Percentiles rank a stretch among this genome's conserved stretches.
These are phyloP conservation scores for Neurospora discreta DNA, from an alignment of 495 filamentous ascomycete species.

Conservation along the genomic window DNA sequence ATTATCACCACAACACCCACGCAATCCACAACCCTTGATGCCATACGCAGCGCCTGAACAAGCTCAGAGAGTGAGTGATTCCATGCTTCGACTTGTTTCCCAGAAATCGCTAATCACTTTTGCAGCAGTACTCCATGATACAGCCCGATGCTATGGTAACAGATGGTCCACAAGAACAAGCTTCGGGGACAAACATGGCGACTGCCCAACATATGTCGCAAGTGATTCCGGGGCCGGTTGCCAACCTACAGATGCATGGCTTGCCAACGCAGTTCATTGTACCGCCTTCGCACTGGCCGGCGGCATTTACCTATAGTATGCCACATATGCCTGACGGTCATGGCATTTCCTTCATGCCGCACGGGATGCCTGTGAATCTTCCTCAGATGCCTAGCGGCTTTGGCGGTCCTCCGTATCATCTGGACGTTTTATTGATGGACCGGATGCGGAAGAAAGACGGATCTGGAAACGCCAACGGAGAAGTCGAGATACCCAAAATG, in stretches of 20 bases:
- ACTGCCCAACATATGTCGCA: background rate
- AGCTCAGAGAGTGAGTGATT: background rate
- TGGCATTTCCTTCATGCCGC: background rate
- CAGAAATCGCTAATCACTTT: background rate
- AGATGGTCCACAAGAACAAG: background rate
- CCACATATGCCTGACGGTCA: background rate
- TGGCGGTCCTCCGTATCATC: background rate
- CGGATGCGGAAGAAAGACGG: background rate
- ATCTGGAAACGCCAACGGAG: background rate
- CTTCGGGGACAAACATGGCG: background rate
- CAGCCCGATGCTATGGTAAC: background rate
- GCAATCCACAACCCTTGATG: background rate
- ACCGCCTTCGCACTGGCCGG: background rate
- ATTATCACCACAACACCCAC: background rate
- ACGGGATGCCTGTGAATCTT: background rate
- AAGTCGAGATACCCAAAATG: conserved; percentile 47
- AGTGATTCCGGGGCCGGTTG: background rate
- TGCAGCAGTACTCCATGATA: background rate
- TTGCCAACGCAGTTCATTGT: background rate
- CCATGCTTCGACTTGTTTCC: background rate
- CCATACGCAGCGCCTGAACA: background rate
- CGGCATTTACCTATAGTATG: background rate
- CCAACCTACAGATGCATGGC: background rate
- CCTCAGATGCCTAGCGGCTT: background rate
- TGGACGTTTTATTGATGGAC: background rate